Evolutionary conservation across 306 rosid species (phyloP), one percentile per base, ranked within the genome.

Genomic region (Vigna angularis): DNA sequence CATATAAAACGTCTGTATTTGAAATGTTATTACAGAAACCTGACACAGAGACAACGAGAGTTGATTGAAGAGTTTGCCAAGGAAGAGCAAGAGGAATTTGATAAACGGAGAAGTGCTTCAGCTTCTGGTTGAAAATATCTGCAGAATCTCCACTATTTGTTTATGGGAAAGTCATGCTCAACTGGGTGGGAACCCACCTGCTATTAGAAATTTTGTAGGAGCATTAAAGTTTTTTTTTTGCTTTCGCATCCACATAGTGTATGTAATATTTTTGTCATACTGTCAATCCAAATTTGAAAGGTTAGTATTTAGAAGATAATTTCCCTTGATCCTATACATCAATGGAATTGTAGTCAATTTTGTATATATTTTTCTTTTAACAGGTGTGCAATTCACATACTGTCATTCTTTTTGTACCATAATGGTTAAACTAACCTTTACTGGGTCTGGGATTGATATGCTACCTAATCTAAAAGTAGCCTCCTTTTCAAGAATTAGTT

Each of bases 41-140:
- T 93, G 64, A 93, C 98, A 42, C 85, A 81, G 44, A 90, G 96
- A 79, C 98, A 93, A 72, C 89, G 90, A 0, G 87, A 93, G 84
- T 70, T 95, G 58, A 95, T 95, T 0, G 97, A 95, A 78, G 99
- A 93, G 85, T 93, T 91, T 72, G 88, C 86, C 28, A 95, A 95
- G 86, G 93, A 88, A 87, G 96, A 85, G 79, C 92, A 80, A 75
- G 91, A 87, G 73, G 87, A 88, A 30, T 71, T 4, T 47, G 87
- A 86, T 53, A 88, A 79, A 80, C 66, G 78, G 57, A 71, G 82
- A 7, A 61, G 84, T 66, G 92, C 92, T 30, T 85, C 91, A 7
- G 88, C 93, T 66, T 90, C 96, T 9, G 83, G 90, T 73, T 86
- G 83, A 83, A 44, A 72, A 74, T 52, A 73, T 53, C 20, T 70